These are phyloP conservation scores for Saururus chinensis DNA, from an alignment of 164 flowering plant genomes.

Conservation along the genomic window DNA sequence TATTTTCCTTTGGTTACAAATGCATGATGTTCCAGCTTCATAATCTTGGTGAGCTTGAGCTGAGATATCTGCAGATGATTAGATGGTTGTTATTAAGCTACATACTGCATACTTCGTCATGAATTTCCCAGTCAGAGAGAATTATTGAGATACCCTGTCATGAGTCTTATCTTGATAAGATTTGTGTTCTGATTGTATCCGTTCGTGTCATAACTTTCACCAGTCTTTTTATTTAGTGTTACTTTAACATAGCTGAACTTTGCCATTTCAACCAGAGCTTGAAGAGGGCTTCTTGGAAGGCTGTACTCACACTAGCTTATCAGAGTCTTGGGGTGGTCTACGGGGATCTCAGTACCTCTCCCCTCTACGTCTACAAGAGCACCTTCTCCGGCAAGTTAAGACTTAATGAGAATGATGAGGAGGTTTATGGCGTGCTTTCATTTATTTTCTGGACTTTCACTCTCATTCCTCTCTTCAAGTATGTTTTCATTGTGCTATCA, in stretches of 20 bases:
- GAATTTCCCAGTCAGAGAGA: no score
- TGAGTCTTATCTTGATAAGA: no score
- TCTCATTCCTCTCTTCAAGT: conserved; percentile 54
- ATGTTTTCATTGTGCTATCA: conserved; percentile 48
- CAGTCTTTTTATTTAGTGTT: not conserved
- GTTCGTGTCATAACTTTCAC: not conserved
- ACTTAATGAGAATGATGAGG: conserved; percentile 55
- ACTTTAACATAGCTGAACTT: conserved; percentile 1
- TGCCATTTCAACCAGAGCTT: conserved; percentile 26
- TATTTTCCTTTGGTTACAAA: no score
- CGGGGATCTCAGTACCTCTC: conserved; percentile 75
- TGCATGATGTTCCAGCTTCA: no score
- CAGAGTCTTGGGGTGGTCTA: conserved; percentile 80
- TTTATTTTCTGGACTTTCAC: conserved; percentile 72
- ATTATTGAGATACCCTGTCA: no score
- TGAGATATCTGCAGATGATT: not conserved
- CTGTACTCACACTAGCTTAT: conserved; percentile 52
- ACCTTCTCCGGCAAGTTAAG: conserved; percentile 56
- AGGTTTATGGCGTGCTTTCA: conserved; percentile 58
- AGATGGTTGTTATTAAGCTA: not conserved
- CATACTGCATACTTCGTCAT: not conserved
- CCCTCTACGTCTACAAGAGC: conserved; percentile 70
- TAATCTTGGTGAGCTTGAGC: not conserved
- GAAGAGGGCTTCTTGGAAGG: conserved; percentile 30
- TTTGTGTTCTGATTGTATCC: not conserved